Evolutionary conservation across 352 stramenopile species (phyloP).

Genomic region (Pythium aristosporum): DNA sequence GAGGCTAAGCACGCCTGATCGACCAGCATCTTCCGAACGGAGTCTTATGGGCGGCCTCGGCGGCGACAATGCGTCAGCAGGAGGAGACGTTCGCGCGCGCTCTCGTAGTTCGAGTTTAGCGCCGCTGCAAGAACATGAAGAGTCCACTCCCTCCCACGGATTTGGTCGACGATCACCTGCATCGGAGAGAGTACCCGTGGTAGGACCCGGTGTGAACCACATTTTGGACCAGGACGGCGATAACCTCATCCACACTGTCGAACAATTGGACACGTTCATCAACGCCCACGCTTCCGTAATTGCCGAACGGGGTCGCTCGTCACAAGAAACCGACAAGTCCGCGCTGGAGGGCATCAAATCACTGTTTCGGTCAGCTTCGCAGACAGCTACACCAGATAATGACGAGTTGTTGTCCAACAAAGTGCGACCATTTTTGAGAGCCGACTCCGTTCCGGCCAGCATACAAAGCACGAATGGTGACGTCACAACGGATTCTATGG

Average conservation of each 20-base stretch:
- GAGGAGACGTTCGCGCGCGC: neutral
- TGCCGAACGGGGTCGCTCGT: conserved; percentile 21
- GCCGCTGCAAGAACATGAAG: neutral
- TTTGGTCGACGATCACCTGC: neutral
- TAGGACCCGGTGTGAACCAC: neutral
- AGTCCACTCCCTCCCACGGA: neutral
- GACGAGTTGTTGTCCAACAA: conserved; percentile 15
- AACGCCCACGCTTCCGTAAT: conserved; percentile 36
- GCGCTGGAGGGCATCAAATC: conserved; percentile 22
- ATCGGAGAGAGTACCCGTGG: neutral
- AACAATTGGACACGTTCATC: conserved; percentile 42
- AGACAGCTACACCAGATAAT: neutral
- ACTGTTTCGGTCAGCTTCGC: conserved; percentile 16
- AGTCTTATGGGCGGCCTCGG: neutral
- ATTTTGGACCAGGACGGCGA: conserved; percentile 16
- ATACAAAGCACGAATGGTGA: too few relatives aligned
- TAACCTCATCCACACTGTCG: conserved; percentile 37
- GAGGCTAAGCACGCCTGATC: neutral
- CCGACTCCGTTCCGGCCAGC: neutral
- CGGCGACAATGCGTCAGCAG: neutral
- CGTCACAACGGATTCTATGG: neutral
- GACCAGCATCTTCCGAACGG: neutral
- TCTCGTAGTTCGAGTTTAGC: neutral
- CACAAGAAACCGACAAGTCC: conserved; percentile 5
- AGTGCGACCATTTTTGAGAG: conserved; percentile 15